phyloP scores from a whole-genome alignment of 495 filamentous ascomycete species.

The Podospora pseudoanserina region DNA sequence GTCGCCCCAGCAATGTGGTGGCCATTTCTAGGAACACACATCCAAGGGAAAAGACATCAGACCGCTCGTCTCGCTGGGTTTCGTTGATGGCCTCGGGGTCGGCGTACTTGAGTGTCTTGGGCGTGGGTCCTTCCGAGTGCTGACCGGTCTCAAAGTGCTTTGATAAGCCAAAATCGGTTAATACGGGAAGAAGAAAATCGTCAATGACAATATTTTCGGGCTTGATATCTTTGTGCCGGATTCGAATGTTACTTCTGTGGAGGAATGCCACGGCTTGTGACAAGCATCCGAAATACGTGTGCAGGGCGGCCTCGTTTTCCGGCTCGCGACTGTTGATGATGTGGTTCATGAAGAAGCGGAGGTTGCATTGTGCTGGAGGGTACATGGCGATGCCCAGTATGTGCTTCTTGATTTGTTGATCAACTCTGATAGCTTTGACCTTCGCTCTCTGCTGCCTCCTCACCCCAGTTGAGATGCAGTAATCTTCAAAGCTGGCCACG shows the following conservation, averaged over 20 bases:
- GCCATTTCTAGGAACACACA: conserved; percentile 48
- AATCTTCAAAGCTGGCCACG: conserved; percentile 35
- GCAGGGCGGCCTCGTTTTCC: conserved; percentile 24
- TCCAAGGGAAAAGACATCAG: conserved; percentile 49
- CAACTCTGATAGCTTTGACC: conserved; percentile 13
- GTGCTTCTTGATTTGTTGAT: conserved; percentile 30
- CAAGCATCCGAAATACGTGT: conserved; percentile 36
- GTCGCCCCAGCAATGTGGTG: conserved; percentile 36
- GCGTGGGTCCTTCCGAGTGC: conserved; percentile 31
- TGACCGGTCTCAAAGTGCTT: conserved; percentile 37
- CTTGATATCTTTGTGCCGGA: conserved; percentile 48
- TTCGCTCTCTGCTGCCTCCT: conserved; percentile 7
- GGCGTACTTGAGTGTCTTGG: conserved; percentile 41
- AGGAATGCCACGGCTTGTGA: conserved; percentile 39
- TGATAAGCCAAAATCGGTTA: conserved; percentile 47
- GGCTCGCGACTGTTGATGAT: conserved; percentile 13
- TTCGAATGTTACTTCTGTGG: conserved; percentile 31
- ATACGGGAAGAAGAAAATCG: conserved; percentile 28
- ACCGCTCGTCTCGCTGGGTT: conserved; percentile 37
- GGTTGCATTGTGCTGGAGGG: conserved; percentile 31
- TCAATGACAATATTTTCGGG: conserved; percentile 46
- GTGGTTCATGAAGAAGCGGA: conserved; percentile 31
- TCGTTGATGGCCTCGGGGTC: conserved; percentile 44
- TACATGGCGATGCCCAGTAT: conserved; percentile 38
- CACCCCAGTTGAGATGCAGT: conserved; percentile 27